Evolutionary conservation across 2,329 filamentous ascomycete genomes (phyloP).

Genomic region (Colletotrichum tropicale): DNA sequence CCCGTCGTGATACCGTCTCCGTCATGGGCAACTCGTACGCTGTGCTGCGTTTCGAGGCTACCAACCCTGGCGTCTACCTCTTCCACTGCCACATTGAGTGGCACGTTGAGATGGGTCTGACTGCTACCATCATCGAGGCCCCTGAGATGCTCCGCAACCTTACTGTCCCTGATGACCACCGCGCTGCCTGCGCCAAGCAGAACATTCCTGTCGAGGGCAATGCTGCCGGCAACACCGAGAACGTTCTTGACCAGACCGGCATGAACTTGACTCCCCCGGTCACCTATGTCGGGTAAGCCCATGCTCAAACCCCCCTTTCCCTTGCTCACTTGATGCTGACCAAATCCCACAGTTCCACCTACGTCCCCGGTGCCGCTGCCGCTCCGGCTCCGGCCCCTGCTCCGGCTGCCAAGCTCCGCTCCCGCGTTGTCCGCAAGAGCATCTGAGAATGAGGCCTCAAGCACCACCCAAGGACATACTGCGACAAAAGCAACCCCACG

Average conservation of each 20-base stretch:
- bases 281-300: constrained; percentile 48
- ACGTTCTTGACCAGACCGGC: constrained; percentile 58
- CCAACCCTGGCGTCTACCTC: constrained; percentile 60
- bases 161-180: constrained; percentile 63
- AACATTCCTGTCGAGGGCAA: constrained; percentile 63
- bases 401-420: not conserved
- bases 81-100: constrained; percentile 67
- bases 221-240: constrained; percentile 66
- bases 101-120: constrained; percentile 65
- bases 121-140: constrained; percentile 59
- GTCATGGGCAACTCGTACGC: constrained; percentile 48
- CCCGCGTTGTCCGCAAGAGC: not conserved
- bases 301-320: not conserved
- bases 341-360: not conserved
- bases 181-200: constrained; percentile 47
- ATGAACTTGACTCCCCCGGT: constrained; percentile 56
- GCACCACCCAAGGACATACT: not conserved
- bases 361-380: not conserved
- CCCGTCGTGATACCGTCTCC: constrained; percentile 40
- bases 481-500: not conserved
- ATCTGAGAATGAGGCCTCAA: not conserved
- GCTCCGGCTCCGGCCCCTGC: not conserved
- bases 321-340: not conserved
- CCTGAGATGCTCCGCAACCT: constrained; percentile 58
- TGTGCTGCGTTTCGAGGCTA: constrained; percentile 55